Evolutionary conservation across 768 basidiomycete species (phyloP), one percentile per base, ranked within the genome.

Genomic region (Basidioascus undulatus): DNA sequence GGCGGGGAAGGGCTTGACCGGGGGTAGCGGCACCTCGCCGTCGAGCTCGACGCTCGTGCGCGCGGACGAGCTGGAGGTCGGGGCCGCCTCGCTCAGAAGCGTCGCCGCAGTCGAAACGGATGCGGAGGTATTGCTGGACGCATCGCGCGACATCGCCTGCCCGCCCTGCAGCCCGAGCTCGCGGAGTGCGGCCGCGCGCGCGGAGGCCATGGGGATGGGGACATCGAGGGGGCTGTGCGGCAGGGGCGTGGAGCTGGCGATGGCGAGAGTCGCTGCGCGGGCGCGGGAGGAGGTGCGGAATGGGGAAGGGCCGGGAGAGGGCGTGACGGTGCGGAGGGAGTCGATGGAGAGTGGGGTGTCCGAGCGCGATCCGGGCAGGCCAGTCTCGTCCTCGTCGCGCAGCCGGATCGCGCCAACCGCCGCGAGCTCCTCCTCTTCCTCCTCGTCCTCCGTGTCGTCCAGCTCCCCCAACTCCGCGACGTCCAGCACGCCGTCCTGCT

Each of bases 321-420:
- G 31, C 6, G 1, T 6, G 7, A 26, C 13, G 18, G 43, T 5
- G 6, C 39, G 31, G 39, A 10, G 19, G 21, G 21, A 33, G 18
- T 5, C 5, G 40, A 35, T 1, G 34, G 25, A 10, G 37, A 15
- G 39, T 31, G 35, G 27, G 21, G 5, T 35, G 34, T 6, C 34
- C 15, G 35, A 11, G 21, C 32, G 45, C 13, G 41, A 43, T 25
- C 33, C 23, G 11, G 65, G 62, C 46, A 72, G 64, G 34, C 76
- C 63, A 1, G 74, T 75, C 37, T 69, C 51, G 50, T 78, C 76
- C 51, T 74, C 73, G 26, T 67, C 70, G 19, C 23, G 23, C 19
- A 20, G 23, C 42, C 16, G n/a, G 21, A 1, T 7, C 33, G 16
- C 18, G n/a, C 20, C 12, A 25, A 15, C 19, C 27, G 25, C 40